Conservation (phyloP, 352 stramenopile genomes). For the Blastocystis sp. region DNA sequence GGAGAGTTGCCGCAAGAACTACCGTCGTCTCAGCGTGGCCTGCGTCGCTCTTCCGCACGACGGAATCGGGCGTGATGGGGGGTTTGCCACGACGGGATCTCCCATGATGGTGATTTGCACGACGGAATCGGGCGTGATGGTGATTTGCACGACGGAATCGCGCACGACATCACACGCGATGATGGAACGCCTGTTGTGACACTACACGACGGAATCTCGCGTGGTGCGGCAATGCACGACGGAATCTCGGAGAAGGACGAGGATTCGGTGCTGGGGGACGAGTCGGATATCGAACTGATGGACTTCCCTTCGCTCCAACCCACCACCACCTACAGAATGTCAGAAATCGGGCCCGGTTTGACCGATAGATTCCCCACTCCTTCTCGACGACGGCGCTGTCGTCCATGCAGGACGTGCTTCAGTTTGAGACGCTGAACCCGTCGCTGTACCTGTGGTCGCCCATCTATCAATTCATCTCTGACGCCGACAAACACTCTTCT, state of each 20-base stretch:
- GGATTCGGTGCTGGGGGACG: too few relatives aligned
- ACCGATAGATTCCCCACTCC: not conserved
- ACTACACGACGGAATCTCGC: too few relatives aligned
- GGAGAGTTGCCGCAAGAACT: not conserved
- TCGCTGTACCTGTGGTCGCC: slow-evolving; percentile 14
- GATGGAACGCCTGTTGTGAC: too few relatives aligned
- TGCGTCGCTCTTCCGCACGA: not conserved
- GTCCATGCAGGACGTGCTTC: not conserved
- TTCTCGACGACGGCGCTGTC: not conserved
- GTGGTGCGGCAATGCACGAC: too few relatives aligned
- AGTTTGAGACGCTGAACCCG: slow-evolving; percentile 61
- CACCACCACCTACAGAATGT: not conserved
- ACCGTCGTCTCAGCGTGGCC: not conserved
- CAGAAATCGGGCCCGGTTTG: not conserved
- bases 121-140: too few relatives aligned
- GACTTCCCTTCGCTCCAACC: not conserved
- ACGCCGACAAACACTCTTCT: not conserved
- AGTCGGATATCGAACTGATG: not conserved
- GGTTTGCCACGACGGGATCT: too few relatives aligned
- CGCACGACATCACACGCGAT: not conserved
- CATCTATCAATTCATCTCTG: slow-evolving; percentile 21
- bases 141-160: not conserved
- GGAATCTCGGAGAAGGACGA: too few relatives aligned
- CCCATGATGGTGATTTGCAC: too few relatives aligned
- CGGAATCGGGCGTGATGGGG: not conserved